A percentile compares a stretch with the other conserved stretches of the same genome.
These are phyloP conservation scores for Albophoma yamanashiensis DNA, from an alignment of 2,329 filamentous ascomycete species.

Conservation along the genomic window DNA sequence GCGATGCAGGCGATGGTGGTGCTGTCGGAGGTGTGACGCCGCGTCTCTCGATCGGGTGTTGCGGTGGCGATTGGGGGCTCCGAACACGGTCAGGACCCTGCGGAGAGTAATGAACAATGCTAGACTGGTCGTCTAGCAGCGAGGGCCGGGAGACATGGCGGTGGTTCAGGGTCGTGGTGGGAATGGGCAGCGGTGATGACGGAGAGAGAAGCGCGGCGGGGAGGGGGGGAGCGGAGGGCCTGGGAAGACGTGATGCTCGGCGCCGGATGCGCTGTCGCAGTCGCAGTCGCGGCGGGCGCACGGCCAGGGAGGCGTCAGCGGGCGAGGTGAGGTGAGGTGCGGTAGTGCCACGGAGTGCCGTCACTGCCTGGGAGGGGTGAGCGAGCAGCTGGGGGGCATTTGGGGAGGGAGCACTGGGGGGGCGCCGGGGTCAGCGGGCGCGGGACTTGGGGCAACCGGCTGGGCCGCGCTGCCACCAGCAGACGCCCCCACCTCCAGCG, in stretches of 20 bases:
- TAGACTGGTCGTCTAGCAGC: constrained; percentile 13
- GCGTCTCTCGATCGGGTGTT: background rate
- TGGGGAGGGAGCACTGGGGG: too few relatives aligned
- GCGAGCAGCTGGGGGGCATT: too few relatives aligned
- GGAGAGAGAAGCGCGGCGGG: constrained; percentile 1
- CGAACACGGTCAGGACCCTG: constrained; percentile 6
- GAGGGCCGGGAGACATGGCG: constrained; percentile 10
- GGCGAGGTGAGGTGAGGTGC: background rate
- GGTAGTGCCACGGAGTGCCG: background rate
- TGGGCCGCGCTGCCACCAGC: background rate
- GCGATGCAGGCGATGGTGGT: background rate
- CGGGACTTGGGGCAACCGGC: too few relatives aligned
- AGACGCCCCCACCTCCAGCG: background rate
- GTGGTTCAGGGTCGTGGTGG: background rate
- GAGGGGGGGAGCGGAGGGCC: background rate
- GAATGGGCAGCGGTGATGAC: constrained; percentile 2
- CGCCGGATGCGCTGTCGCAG: background rate
- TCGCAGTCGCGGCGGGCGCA: background rate
- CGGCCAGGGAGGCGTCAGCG: background rate
- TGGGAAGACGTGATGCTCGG: background rate
- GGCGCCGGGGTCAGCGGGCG: background rate
- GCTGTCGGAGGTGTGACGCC: background rate
- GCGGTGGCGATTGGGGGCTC: constrained; percentile 5
- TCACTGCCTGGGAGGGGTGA: background rate
- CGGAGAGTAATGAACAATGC: constrained; percentile 10